A percentile compares a stretch with the other conserved stretches of the same genome.
phyloP scores from a whole-genome alignment of 257 asterid genomes.

The Nicotiana knightiana region DNA sequence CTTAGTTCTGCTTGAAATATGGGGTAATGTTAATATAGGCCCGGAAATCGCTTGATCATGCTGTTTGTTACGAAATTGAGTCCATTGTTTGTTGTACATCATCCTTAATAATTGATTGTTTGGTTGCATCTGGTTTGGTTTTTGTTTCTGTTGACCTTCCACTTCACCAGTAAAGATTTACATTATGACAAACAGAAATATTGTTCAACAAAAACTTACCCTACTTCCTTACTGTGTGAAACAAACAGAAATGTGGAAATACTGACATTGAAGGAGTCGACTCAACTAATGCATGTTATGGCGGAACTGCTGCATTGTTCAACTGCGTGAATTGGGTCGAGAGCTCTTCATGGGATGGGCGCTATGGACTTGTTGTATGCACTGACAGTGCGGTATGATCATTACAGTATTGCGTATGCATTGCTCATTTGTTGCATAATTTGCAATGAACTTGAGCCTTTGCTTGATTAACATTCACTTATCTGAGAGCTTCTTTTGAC shows the following conservation, averaged over 20 bases:
- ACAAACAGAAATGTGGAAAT: slow-evolving; percentile 73
- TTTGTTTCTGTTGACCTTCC: not conserved
- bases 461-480: not conserved
- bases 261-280: slow-evolving; percentile 98
- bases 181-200: not conserved
- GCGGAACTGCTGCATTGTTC: slow-evolving; percentile 95
- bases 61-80: not conserved
- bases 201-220: slow-evolving; percentile 1
- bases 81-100: not conserved
- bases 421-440: not conserved
- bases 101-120: not conserved
- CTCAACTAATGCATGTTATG: slow-evolving; percentile 96
- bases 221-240: slow-evolving; percentile 13
- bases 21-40: not conserved
- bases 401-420: not conserved
- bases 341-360: slow-evolving; percentile 98
- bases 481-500: slow-evolving; percentile 18
- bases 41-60: not conserved
- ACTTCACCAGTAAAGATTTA: not conserved
- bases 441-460: not conserved
- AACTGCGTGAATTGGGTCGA: slow-evolving; percentile 99
- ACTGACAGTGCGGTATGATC: slow-evolving; percentile 95
- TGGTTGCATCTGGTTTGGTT: not conserved
- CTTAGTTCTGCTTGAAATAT: not conserved
- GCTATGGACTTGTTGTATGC: slow-evolving; percentile 98